phyloP scores from a whole-genome alignment of 2,329 filamentous ascomycete species.

The Bertia moriformis region DNA sequence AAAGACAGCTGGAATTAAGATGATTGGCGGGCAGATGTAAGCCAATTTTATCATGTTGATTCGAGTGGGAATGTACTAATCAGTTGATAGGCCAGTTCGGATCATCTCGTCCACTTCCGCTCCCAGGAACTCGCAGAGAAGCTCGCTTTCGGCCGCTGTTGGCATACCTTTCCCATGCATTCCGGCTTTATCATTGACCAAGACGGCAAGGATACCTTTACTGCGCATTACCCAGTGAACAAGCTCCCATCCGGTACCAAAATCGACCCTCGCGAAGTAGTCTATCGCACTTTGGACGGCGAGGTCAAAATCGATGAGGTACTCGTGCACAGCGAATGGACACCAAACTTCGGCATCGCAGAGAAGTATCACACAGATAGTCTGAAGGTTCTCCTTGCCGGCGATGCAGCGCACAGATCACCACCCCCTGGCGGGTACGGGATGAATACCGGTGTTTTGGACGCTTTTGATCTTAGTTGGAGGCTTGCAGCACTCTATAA shows the following conservation, averaged over 20 bases:
- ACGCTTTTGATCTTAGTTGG: constrained; percentile 18
- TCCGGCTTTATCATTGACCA: neutral
- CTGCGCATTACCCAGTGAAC: neutral
- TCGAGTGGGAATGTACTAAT: too few relatives aligned
- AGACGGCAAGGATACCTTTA: neutral
- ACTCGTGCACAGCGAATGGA: neutral
- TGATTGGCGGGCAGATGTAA: too few relatives aligned
- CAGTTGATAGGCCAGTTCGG: too few relatives aligned
- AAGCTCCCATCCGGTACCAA: neutral
- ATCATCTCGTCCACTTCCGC: neutral
- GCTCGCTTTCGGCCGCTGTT: neutral
- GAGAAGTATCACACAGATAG: neutral
- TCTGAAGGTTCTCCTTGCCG: constrained; percentile 10
- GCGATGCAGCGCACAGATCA: constrained; percentile 20
- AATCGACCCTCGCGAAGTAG: neutral
- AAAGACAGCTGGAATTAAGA: too few relatives aligned
- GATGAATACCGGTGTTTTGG: constrained; percentile 20
- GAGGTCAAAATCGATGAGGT: neutral
- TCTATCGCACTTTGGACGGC: neutral
- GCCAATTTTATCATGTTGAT: too few relatives aligned
- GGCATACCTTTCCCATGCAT: neutral
- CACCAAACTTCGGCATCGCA: neutral
- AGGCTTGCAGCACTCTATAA: constrained; percentile 13
- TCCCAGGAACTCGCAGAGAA: neutral
- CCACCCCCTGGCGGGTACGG: constrained; percentile 19